Evolutionary conservation across 306 rosid species (phyloP).

Genomic region (Prunus salicina): DNA sequence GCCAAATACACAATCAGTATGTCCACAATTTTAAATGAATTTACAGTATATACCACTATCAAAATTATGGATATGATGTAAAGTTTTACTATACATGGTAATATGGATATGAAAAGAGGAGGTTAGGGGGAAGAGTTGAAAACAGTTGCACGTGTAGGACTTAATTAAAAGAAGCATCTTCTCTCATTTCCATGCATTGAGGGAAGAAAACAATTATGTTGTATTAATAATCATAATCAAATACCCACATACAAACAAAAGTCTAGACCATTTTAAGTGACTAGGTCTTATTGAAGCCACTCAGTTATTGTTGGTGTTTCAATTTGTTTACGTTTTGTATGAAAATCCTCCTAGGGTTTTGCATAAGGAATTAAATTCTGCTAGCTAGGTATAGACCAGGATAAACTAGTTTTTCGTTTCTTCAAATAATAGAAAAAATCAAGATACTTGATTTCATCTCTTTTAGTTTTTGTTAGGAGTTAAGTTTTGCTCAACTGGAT

Average conservation of each 20-base stretch:
- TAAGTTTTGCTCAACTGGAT: background rate
- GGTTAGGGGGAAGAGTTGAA: background rate
- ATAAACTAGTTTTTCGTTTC: background rate
- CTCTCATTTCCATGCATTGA: constrained; percentile 2
- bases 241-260: background rate
- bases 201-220: constrained; percentile 4
- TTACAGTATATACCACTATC: too few relatives aligned
- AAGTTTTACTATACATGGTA: background rate
- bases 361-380: background rate
- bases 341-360: constrained; percentile 4
- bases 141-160: constrained; percentile 1
- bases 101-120: background rate
- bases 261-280: background rate
- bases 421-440: background rate
- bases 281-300: background rate
- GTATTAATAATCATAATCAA: background rate
- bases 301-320: background rate
- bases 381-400: background rate
- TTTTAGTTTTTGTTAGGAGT: background rate
- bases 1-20: too few relatives aligned
- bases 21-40: too few relatives aligned
- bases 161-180: constrained; percentile 6
- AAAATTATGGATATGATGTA: too few relatives aligned
- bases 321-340: background rate
- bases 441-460: background rate